These are phyloP conservation scores for Metschnikowia noctiluminum DNA, from an alignment of 805 yeast species.

Conservation along the genomic window DNA sequence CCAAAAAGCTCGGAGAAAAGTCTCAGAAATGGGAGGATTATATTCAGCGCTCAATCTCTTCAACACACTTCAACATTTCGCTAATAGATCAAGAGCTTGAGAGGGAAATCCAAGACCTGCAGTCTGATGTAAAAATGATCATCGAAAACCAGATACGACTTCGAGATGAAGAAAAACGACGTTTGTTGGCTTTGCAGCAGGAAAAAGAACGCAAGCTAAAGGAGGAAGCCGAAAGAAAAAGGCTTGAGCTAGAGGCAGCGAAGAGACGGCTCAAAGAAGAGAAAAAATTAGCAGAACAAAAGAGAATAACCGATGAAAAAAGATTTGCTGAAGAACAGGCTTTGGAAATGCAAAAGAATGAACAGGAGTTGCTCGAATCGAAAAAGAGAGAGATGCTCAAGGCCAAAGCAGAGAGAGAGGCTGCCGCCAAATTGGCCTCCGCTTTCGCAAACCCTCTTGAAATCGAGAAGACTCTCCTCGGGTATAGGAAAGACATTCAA, in stretches of 20 bases:
- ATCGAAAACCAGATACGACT: conserved; percentile 6
- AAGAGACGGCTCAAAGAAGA: conserved; percentile 3
- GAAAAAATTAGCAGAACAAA: conserved; percentile 12
- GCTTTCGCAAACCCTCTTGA: conserved; percentile 32
- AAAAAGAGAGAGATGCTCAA: conserved; percentile 14
- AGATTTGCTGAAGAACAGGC: conserved; percentile 9
- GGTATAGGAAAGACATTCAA: conserved; percentile 49
- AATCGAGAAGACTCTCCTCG: conserved; percentile 43
- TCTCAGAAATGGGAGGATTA: conserved; percentile 2
- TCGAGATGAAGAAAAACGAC: conserved; percentile 13
- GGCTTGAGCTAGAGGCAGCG: conserved; percentile 13
- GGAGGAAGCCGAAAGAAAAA: conserved; percentile 15
- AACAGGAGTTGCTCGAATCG: conserved; percentile 15
- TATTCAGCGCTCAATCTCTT: background rate
- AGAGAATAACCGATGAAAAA: conserved; percentile 10
- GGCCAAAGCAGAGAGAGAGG: conserved; percentile 15
- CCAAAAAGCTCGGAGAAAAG: background rate
- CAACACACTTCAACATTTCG: background rate
- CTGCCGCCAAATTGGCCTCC: conserved; percentile 19
- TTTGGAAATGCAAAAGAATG: conserved; percentile 18
- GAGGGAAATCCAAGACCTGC: conserved; percentile 1
- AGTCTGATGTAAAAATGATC: conserved; percentile 6
- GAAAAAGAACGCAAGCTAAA: conserved; percentile 1
- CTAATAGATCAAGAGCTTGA: conserved; percentile 1
- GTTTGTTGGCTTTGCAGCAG: conserved; percentile 9